Percentiles rank a stretch among this genome's conserved stretches.
Conservation (phyloP, 306 rosid genomes). For the Vigna trinervia region DNA sequence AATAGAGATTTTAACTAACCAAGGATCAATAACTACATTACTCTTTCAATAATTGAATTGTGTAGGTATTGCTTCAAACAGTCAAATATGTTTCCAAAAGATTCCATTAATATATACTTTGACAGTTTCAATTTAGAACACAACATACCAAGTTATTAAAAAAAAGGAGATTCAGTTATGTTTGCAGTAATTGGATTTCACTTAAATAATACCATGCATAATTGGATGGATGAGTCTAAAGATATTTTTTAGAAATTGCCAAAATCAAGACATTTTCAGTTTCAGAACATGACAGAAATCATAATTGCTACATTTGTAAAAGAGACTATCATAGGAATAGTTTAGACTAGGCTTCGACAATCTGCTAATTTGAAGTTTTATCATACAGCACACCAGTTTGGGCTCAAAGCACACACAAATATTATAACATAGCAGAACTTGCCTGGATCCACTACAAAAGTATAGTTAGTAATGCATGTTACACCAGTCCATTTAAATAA, state of each 20-base stretch:
- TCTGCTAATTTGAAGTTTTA: not conserved
- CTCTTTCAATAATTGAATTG: conserved; percentile 21
- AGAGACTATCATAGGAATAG: conserved; percentile 19
- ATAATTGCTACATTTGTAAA: not conserved
- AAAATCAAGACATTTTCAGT: conserved; percentile 7
- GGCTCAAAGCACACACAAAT: conserved; percentile 23
- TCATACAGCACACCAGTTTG: too few species aligned
- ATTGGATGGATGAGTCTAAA: not conserved
- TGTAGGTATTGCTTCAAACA: not conserved
- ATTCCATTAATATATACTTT: not conserved
- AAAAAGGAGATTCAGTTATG: conserved; percentile 8
- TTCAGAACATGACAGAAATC: not conserved
- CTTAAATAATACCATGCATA: not conserved
- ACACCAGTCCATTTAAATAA: conserved; percentile 36
- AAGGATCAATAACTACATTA: conserved; percentile 18
- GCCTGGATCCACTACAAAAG: conserved; percentile 28
- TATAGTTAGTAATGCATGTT: conserved; percentile 8
- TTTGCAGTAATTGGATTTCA: not conserved
- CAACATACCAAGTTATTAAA: not conserved
- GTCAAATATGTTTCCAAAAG: not conserved
- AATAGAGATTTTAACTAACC: conserved; percentile 1
- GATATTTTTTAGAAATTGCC: conserved; percentile 2
- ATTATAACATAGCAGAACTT: conserved; percentile 11
- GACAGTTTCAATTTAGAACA: conserved; percentile 28
- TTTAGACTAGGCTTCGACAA: conserved; percentile 1